Conservation (phyloP, 371 early-diverging fungal genomes). For the Syncephalastrum monosporum region DNA sequence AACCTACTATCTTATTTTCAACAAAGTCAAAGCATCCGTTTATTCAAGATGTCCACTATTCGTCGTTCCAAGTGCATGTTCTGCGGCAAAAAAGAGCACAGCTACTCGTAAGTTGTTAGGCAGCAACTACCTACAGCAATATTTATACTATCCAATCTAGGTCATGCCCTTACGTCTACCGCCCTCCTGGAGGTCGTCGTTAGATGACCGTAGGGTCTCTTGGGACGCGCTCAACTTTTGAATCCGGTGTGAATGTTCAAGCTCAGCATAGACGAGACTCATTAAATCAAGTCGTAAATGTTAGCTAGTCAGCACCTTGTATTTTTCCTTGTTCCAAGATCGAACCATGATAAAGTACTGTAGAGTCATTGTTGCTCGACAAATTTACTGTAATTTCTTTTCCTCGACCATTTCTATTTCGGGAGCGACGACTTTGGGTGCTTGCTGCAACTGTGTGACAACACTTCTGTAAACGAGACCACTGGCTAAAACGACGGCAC, state of each 20-base stretch:
- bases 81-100: constrained; percentile 7
- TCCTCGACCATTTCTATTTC: constrained; percentile 10
- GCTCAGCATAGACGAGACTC: too few relatives aligned
- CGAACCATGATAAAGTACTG: not conserved
- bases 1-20: too few relatives aligned
- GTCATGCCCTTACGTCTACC: constrained; percentile 6
- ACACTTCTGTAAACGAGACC: constrained; percentile 33
- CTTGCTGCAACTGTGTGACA: constrained; percentile 18
- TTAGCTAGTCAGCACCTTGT: too few relatives aligned
- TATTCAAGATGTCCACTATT: too few relatives aligned
- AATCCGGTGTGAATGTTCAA: too few relatives aligned
- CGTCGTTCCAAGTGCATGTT: constrained; percentile 5
- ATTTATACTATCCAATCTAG: not conserved
- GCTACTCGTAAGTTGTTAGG: not conserved
- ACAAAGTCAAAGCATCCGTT: too few relatives aligned
- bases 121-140: not conserved
- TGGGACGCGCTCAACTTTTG: too few relatives aligned
- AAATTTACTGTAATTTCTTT: constrained; percentile 12
- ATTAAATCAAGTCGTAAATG: too few relatives aligned
- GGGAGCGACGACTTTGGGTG: not conserved
- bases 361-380: not conserved
- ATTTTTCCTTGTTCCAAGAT: not conserved
- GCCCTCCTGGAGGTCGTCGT: constrained; percentile 4
- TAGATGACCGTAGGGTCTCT: not conserved
- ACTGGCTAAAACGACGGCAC: constrained; percentile 26